phyloP scores from a whole-genome alignment of 148 eudicot species.

The Suaeda aralocaspica region DNA sequence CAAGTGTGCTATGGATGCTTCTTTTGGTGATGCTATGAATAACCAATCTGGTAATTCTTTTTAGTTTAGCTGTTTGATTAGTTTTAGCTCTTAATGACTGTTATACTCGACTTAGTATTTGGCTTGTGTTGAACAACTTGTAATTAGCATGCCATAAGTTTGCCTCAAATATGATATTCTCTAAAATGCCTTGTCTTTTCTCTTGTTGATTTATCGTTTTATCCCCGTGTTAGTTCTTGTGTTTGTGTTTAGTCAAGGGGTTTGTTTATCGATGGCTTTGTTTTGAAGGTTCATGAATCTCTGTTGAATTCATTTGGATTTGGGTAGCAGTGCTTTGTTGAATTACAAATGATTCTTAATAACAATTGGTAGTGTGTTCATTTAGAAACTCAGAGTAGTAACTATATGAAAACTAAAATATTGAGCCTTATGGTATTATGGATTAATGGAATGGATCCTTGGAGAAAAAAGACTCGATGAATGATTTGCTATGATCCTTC shows the following conservation, averaged over 20 bases:
- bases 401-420: too few relatives aligned
- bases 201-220: background rate
- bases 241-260: background rate
- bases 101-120: background rate
- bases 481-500: too few relatives aligned
- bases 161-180: background rate
- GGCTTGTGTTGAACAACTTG: background rate
- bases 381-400: too few relatives aligned
- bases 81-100: background rate
- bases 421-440: too few relatives aligned
- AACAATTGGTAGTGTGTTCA: too few relatives aligned
- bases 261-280: background rate
- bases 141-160: background rate
- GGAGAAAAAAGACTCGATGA: too few relatives aligned
- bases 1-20: slow-evolving; percentile 74
- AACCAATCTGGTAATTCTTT: slow-evolving; percentile 46
- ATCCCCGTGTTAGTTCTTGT: background rate
- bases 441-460: too few relatives aligned
- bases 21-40: slow-evolving; percentile 57
- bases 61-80: background rate
- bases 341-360: too few relatives aligned
- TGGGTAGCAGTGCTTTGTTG: too few relatives aligned
- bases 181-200: background rate
- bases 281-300: too few relatives aligned
- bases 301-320: too few relatives aligned